Percentiles rank a stretch among this genome's conserved stretches.
Evolutionary conservation across 2,329 filamentous ascomycete species (phyloP).

Genomic region (Talaromyces sp.): DNA sequence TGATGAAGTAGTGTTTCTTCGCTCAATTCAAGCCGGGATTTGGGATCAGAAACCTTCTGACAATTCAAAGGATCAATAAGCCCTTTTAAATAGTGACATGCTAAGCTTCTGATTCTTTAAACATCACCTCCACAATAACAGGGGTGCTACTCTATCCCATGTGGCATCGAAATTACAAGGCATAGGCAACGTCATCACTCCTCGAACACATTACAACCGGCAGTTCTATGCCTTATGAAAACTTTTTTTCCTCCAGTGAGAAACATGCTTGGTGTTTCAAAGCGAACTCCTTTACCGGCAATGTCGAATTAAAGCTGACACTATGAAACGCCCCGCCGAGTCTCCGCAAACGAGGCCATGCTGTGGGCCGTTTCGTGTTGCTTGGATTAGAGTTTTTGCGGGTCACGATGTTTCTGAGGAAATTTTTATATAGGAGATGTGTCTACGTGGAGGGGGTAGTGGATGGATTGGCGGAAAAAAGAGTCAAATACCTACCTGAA

Average conservation of each 20-base stretch:
- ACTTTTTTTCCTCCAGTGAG: constrained; percentile 7
- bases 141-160: not conserved
- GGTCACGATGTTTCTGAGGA: not conserved
- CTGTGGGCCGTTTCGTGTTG: not conserved
- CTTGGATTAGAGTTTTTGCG: not conserved
- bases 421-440: not conserved
- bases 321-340: not conserved
- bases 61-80: not conserved
- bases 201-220: not conserved
- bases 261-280: not conserved
- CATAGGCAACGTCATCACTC: not conserved
- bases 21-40: too few species aligned
- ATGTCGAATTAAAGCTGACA: not conserved
- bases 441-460: not conserved
- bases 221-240: not conserved
- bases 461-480: not conserved
- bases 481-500: not conserved
- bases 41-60: not conserved
- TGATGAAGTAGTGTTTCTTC: not conserved
- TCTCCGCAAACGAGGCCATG: not conserved
- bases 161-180: not conserved
- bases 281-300: not conserved
- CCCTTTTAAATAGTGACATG: not conserved
- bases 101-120: not conserved
- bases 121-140: not conserved